Base-by-base conservation (phyloP, 331 rosid genomes). In the Malus hybrid region DNA sequence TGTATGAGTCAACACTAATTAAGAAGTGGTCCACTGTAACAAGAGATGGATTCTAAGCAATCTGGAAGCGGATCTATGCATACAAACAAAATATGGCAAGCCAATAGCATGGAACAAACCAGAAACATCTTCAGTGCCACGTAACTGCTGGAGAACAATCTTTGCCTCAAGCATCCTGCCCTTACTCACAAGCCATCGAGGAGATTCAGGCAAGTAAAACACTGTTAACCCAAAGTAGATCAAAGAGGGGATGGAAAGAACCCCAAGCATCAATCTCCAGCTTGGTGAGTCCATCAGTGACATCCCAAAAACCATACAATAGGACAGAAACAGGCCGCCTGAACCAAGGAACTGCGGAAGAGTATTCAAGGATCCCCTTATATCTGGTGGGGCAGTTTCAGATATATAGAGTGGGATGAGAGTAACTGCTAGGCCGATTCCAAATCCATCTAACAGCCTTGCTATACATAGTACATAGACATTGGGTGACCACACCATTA, bases 141-240 rank as follows among this genome's bases (percentile, higher is more conserved):
- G 97, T 54, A 93, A 82, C 68, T 83, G 76, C 79, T 85, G 93
- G 74, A 93, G 97, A 81, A 93, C 94, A 85, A 77, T 93, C 69
- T 87, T 89, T 0, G 97, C 97, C 83, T 93, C 90, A 1, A 85
- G 69, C 97, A 93, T 93, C 87, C 27, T 93, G 27, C 97, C 97
- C 84, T 93, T 93, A 72, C 97, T 93, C 69, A 93, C 97, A 34
- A 93, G 86, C 97, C 97, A 93, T 68, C 96, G 89, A 67, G 97
- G 97, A 87, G 97, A 93, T 84, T 93, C 97, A 0, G 97, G 97
- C 91, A 93, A 93, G 96, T 80, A 88, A 86, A 93, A 93, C n/a
- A 90, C 67, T 2, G 94, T 69, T 24, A 93, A 75, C 68, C 44
- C 39, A 85, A 93, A 87, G 81, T 85, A 93, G 70, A 93, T 10